Evolutionary conservation across 2,329 filamentous ascomycete genomes (phyloP), one percentile per base, ranked within the genome.

Genomic region (Aspergillus thermomutatus): DNA sequence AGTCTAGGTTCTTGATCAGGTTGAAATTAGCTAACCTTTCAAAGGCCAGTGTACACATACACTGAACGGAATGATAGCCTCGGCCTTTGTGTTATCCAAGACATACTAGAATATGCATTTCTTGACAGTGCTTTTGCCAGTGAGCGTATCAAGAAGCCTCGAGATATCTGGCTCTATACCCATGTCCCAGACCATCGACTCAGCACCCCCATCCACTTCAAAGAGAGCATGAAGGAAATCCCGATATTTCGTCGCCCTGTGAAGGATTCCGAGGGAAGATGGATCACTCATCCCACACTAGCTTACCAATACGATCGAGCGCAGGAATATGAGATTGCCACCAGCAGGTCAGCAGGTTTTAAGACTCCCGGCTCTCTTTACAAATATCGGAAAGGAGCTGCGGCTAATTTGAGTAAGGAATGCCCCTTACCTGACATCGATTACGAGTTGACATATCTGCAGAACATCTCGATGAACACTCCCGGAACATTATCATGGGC

Each of bases 31-130:
- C 61, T 56, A 66, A 65, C 19, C 40, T 45, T 10, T 60, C 25
- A 26, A 54, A 60, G 58, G 4, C 54, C 56, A 27, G 41, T 59
- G 40, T 64, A 52, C 40, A 59, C 54, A 23, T 62, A 64, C 28
- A 64, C 61, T 7, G 57, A 64, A 41, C 23, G 56, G 40, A 62
- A 64, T 59, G 60, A 64, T 47, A 64, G 60, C 43, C 56, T 60
- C 11, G 54, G 57, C 14, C 51, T 64, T 10, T 62, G 58, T 25
- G 61, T 59, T 58, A 66, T 63, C 43, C 57, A 48, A 56, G 62
- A 60, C 57, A 66, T 60, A 61, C 60, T 62, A 53, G 60, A 50
- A 65, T 66, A 57, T 59, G 65, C 48, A n/a, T 67, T 64, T 53
- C 62, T 53, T 49, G 63, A 60, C 58, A 56, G 63, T 43, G 55